Percentiles rank a stretch among this genome's conserved stretches.
Conservation (phyloP, 2,329 filamentous ascomycete species). For the Calonectria hawksworthii region DNA sequence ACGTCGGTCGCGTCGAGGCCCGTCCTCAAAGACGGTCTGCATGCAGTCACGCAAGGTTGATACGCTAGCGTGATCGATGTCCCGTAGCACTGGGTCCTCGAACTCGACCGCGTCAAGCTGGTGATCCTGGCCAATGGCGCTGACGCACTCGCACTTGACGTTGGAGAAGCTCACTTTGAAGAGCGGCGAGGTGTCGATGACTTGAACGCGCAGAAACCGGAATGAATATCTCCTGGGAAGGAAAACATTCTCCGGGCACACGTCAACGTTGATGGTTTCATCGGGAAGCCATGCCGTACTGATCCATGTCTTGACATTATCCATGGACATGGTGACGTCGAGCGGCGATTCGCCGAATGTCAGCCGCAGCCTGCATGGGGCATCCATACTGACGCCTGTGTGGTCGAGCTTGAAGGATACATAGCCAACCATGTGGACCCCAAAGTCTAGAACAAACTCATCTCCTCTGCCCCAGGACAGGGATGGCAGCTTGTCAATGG, state of each 20-base stretch:
- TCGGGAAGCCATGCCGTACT: slow-evolving; percentile 55
- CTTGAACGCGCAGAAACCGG: slow-evolving; percentile 50
- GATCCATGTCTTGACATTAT: slow-evolving; percentile 53
- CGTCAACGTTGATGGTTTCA: slow-evolving; percentile 52
- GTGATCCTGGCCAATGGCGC: slow-evolving; percentile 40
- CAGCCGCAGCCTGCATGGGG: slow-evolving; percentile 50
- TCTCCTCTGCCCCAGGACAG: slow-evolving; percentile 28
- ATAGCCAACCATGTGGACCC: slow-evolving; percentile 31
- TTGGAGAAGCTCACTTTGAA: slow-evolving; percentile 50
- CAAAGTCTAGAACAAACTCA: slow-evolving; percentile 33
- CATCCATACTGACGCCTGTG: slow-evolving; percentile 47
- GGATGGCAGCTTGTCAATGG: slow-evolving; percentile 18
- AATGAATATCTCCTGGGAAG: slow-evolving; percentile 52
- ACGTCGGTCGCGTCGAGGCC: slow-evolving; percentile 53
- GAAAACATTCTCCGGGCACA: slow-evolving; percentile 46
- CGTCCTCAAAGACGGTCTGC: slow-evolving; percentile 56
- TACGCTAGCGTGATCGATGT: slow-evolving; percentile 48
- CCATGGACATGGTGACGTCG: slow-evolving; percentile 52
- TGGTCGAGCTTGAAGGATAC: slow-evolving; percentile 23
- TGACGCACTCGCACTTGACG: slow-evolving; percentile 46
- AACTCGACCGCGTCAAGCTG: slow-evolving; percentile 34
- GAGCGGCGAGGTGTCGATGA: slow-evolving; percentile 52
- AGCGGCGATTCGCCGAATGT: slow-evolving; percentile 54
- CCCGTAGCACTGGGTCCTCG: slow-evolving; percentile 37
- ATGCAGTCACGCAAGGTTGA: slow-evolving; percentile 54